phyloP scores from a whole-genome alignment of 169 alveolate species.

The Perkinsus olseni region DNA sequence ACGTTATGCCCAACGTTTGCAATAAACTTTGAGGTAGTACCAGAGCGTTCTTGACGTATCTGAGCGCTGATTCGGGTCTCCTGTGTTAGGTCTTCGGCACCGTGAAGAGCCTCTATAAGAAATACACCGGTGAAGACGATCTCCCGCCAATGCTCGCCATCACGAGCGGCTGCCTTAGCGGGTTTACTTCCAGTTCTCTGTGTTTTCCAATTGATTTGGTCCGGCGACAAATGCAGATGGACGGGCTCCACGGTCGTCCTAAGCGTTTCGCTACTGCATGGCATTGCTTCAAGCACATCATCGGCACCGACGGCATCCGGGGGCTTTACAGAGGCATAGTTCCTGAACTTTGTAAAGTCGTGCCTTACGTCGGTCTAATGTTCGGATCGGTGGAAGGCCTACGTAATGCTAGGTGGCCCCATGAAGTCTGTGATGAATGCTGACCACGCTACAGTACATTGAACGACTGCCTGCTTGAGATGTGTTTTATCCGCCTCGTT shows the following conservation, averaged over 20 bases:
- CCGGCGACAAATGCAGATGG: neutral
- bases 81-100: neutral
- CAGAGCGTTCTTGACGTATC: neutral
- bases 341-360: neutral
- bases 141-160: neutral
- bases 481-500: neutral
- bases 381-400: neutral
- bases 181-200: neutral
- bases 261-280: neutral
- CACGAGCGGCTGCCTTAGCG: neutral
- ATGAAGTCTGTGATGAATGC: neutral
- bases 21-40: neutral
- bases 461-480: neutral
- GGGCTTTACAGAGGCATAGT: constrained; percentile 1
- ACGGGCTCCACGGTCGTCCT: neutral
- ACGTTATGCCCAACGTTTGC: neutral
- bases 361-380: neutral
- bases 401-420: neutral
- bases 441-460: neutral
- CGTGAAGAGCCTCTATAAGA: neutral
- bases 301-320: neutral
- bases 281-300: neutral
- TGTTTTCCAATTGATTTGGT: neutral
- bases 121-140: neutral
- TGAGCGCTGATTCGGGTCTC: neutral